These are phyloP conservation scores for Pseudocercospora macadamiae DNA, from an alignment of 2,329 filamentous ascomycete genomes.

Conservation along the genomic window DNA sequence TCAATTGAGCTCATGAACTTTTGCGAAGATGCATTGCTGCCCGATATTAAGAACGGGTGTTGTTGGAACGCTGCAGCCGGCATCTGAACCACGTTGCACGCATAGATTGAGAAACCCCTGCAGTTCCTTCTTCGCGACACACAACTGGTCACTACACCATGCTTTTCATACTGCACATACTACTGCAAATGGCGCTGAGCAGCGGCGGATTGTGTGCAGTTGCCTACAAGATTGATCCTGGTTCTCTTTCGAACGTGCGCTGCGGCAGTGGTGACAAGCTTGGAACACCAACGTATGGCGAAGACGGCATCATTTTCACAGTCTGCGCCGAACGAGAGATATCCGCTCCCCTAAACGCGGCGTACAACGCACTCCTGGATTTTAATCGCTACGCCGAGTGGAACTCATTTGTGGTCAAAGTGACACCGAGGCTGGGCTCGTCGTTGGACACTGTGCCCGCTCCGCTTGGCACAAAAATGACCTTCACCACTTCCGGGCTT, in stretches of 20 bases:
- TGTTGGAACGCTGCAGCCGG: background rate
- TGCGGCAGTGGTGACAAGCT: slow-evolving; percentile 2
- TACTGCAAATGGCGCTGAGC: background rate
- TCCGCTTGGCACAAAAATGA: background rate
- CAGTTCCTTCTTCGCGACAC: background rate
- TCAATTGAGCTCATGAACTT: too few relatives aligned
- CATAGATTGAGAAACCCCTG: background rate
- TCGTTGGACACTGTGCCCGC: background rate
- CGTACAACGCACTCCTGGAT: slow-evolving; percentile 6
- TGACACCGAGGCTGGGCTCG: background rate
- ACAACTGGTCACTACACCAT: background rate
- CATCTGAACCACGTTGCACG: background rate
- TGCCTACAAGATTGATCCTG: background rate
- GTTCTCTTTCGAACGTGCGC: background rate
- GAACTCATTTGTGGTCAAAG: slow-evolving; percentile 9
- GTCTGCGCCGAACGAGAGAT: slow-evolving; percentile 4
- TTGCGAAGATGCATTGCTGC: background rate
- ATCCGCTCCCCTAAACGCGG: background rate
- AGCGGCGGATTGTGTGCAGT: background rate
- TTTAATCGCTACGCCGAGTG: slow-evolving; percentile 6
- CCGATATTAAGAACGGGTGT: background rate
- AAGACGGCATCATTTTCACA: slow-evolving; percentile 6
- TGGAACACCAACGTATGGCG: slow-evolving; percentile 7
- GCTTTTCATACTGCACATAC: background rate
- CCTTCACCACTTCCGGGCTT: slow-evolving; percentile 8